A percentile compares a stretch with the other conserved stretches of the same genome.
phyloP scores from a whole-genome alignment of 768 basidiomycete species.

The Coprinopsis cinerea region DNA sequence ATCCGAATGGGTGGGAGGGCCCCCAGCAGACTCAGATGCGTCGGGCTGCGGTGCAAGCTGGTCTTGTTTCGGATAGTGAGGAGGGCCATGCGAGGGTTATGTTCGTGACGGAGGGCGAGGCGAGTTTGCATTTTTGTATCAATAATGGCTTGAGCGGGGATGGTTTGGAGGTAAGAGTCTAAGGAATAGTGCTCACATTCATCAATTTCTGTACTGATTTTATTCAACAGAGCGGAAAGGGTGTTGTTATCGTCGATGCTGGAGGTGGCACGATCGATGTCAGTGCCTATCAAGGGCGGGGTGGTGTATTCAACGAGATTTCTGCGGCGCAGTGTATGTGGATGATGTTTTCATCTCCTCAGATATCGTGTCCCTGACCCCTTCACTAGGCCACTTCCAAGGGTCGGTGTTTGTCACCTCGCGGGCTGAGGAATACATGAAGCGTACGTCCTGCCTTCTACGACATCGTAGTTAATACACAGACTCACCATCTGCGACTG shows the following conservation, averaged over 20 bases:
- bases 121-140: slow-evolving; percentile 52
- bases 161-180: slow-evolving; percentile 20
- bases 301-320: slow-evolving; percentile 34
- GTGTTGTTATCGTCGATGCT: slow-evolving; percentile 49
- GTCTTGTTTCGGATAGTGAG: slow-evolving; percentile 36
- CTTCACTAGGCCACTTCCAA: slow-evolving; percentile 32
- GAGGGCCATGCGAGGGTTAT: slow-evolving; percentile 35
- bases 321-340: slow-evolving; percentile 31
- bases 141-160: slow-evolving; percentile 35
- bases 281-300: slow-evolving; percentile 34
- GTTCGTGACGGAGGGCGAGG: slow-evolving; percentile 57
- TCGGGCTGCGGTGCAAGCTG: slow-evolving; percentile 41
- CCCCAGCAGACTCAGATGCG: slow-evolving; percentile 50
- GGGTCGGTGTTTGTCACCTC: slow-evolving; percentile 45
- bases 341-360: neutral
- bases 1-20: slow-evolving; percentile 61
- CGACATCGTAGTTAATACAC: too few relatives aligned
- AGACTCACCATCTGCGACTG: neutral
- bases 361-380: neutral
- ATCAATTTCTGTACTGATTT: neutral
- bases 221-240: slow-evolving; percentile 29
- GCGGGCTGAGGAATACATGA: slow-evolving; percentile 28
- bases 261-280: slow-evolving; percentile 58
- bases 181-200: neutral
- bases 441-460: slow-evolving; percentile 19